Percentiles rank a stretch among this genome's conserved stretches.
These are phyloP conservation scores for Aspergillus egyptiacus DNA, from an alignment of 495 filamentous ascomycete species.

Conservation along the genomic window DNA sequence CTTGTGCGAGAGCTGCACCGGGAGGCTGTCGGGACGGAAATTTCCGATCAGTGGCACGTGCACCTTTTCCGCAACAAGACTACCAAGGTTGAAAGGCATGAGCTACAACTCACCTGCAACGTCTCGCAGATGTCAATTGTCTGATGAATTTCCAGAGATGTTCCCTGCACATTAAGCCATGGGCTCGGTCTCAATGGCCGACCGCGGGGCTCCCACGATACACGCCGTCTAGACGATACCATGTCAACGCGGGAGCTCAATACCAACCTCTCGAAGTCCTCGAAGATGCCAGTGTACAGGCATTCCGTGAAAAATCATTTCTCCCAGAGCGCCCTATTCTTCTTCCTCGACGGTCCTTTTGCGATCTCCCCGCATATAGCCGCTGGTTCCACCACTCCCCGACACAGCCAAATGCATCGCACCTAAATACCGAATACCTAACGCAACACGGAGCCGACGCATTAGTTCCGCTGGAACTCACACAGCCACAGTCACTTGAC, in stretches of 20 bases:
- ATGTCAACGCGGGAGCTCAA: constrained; percentile 20
- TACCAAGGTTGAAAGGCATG: too few relatives aligned
- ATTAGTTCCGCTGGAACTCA: constrained; percentile 56
- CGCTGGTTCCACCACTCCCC: constrained; percentile 46
- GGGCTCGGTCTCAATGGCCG: constrained; percentile 12
- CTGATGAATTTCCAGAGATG: constrained; percentile 33
- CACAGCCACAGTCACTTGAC: constrained; percentile 10
- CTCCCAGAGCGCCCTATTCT: constrained; percentile 39
- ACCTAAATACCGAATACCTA: constrained; percentile 47
- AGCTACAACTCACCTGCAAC: neutral
- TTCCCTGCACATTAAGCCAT: constrained; percentile 9
- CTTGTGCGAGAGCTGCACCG: too few relatives aligned
- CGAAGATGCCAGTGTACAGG: constrained; percentile 27
- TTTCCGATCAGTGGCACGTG: too few relatives aligned
- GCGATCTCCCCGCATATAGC: constrained; percentile 42
- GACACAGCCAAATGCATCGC: constrained; percentile 3
- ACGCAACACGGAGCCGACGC: constrained; percentile 39
- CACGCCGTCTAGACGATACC: constrained; percentile 2
- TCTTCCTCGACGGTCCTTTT: constrained; percentile 41
- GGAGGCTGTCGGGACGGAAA: too few relatives aligned
- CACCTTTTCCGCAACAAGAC: too few relatives aligned
- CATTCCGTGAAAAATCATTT: constrained; percentile 47
- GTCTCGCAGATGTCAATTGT: neutral
- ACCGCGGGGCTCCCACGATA: neutral
- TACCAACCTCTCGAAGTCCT: constrained; percentile 31